A percentile compares a stretch with the other conserved stretches of the same genome.
These are phyloP conservation scores for Angophora floribunda DNA, from an alignment of 345 rosid genomes.

Conservation along the genomic window DNA sequence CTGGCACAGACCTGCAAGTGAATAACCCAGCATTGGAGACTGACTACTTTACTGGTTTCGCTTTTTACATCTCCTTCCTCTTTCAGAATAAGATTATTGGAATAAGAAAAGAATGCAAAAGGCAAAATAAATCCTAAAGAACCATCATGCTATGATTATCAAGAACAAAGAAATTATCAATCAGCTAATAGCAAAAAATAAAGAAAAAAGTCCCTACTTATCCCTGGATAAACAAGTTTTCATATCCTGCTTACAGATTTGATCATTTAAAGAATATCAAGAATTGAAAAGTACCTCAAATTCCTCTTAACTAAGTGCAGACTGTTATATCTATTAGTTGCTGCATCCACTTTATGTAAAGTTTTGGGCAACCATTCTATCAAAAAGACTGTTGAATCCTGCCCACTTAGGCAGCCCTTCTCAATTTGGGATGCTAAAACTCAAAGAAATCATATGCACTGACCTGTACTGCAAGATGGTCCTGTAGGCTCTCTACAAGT, in stretches of 20 bases:
- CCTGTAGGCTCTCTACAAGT: constrained; percentile 51
- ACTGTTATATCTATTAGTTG: neutral
- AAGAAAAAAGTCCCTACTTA: neutral
- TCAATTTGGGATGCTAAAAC: neutral
- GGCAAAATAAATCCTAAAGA: neutral
- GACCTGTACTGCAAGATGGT: constrained; percentile 71
- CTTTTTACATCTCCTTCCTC: neutral
- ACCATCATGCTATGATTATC: neutral
- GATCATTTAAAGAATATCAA: neutral
- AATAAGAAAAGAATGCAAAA: neutral
- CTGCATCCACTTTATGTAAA: neutral
- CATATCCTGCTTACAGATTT: neutral
- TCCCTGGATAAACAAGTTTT: neutral
- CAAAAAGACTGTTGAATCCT: neutral
- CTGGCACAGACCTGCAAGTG: constrained; percentile 81
- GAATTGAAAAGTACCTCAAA: neutral
- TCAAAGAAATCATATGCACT: neutral
- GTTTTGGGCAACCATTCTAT: neutral
- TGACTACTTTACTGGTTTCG: neutral
- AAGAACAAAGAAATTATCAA: neutral
- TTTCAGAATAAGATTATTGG: neutral
- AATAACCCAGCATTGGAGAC: neutral
- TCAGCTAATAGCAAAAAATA: neutral
- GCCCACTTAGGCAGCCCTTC: neutral
- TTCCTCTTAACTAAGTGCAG: neutral